Evolutionary conservation across 1,284 basidiomycete genomes (phyloP).

Genomic region (Stygiomarasmius scandens): DNA sequence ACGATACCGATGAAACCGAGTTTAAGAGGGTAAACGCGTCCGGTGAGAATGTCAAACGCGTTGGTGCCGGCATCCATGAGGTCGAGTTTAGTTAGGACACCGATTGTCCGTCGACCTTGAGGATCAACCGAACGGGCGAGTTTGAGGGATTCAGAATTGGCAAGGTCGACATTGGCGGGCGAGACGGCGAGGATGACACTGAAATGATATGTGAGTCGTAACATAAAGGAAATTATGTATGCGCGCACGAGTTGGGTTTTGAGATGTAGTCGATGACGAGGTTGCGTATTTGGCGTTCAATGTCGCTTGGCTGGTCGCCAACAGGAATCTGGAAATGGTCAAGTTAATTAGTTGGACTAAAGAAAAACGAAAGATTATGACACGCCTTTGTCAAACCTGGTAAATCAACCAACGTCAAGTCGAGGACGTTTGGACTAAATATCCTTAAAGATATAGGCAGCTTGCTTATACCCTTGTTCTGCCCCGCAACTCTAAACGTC

Average conservation of each 20-base stretch:
- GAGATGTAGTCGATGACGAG: slow-evolving; percentile 94
- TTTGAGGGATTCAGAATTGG: slow-evolving; percentile 97
- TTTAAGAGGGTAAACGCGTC: slow-evolving; percentile 96
- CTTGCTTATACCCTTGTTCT: slow-evolving; percentile 98
- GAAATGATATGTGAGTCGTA: too few species aligned
- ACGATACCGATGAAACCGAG: slow-evolving; percentile 98
- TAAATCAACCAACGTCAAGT: slow-evolving; percentile 94
- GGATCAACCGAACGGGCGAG: slow-evolving; percentile 95
- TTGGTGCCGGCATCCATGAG: slow-evolving; percentile 99
- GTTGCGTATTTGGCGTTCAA: slow-evolving; percentile 94
- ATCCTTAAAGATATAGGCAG: slow-evolving; percentile 94
- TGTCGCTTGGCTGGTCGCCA: slow-evolving; percentile 91
- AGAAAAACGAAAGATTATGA: slow-evolving; percentile 13
- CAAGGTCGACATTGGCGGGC: slow-evolving; percentile 96
- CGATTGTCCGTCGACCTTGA: slow-evolving; percentile 93
- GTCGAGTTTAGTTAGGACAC: slow-evolving; percentile 96
- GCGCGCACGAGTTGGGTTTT: slow-evolving; percentile 90
- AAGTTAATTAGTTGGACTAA: background rate
- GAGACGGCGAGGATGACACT: slow-evolving; percentile 97
- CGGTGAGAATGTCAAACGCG: slow-evolving; percentile 94
- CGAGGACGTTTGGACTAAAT: slow-evolving; percentile 93
- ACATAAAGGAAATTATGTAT: slow-evolving; percentile 1
- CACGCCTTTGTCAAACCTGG: slow-evolving; percentile 93
- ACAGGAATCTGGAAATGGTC: slow-evolving; percentile 85
- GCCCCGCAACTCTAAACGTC: slow-evolving; percentile 95